phyloP scores from a whole-genome alignment of 2,329 filamentous ascomycete genomes.

The Phialemoniopsis sp. region DNA sequence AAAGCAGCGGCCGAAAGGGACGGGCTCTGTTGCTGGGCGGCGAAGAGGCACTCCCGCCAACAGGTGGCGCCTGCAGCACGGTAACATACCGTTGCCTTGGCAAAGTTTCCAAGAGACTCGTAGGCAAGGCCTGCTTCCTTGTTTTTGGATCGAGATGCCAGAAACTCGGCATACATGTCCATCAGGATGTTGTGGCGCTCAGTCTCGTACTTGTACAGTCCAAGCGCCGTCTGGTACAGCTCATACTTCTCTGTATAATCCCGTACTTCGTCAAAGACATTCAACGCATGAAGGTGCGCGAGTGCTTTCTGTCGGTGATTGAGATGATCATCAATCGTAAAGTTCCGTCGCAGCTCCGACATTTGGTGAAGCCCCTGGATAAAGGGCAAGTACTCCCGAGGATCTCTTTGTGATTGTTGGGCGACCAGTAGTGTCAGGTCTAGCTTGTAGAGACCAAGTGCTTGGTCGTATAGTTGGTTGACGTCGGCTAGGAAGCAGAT shows the following conservation, averaged over 20 bases:
- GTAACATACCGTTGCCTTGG: constrained; percentile 76
- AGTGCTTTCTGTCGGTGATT: constrained; percentile 74
- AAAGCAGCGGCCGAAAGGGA: constrained; percentile 59
- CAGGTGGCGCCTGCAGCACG: constrained; percentile 68
- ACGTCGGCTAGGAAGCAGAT: constrained; percentile 97
- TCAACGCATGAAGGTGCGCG: constrained; percentile 66
- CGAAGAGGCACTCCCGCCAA: constrained; percentile 89
- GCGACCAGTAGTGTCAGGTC: constrained; percentile 87
- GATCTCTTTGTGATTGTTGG: constrained; percentile 94
- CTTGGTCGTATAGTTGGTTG: constrained; percentile 85
- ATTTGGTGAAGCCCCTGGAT: constrained; percentile 81
- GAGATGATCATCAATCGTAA: constrained; percentile 86
- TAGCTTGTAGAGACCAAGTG: constrained; percentile 86
- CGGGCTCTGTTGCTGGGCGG: constrained; percentile 53
- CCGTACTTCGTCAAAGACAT: constrained; percentile 73
- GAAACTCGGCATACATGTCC: constrained; percentile 71
- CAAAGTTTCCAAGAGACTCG: constrained; percentile 75
- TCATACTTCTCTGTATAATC: constrained; percentile 74
- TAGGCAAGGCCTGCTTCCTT: constrained; percentile 88
- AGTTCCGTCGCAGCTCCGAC: constrained; percentile 65
- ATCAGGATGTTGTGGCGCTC: constrained; percentile 65
- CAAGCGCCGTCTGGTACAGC: constrained; percentile 74
- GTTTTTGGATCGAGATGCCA: constrained; percentile 71
- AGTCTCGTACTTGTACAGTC: constrained; percentile 78
- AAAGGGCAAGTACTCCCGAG: constrained; percentile 91